Percentiles rank a stretch among this genome's conserved stretches.
These are phyloP conservation scores for Annona cherimola DNA, from an alignment of 164 flowering plant species.

Conservation along the genomic window DNA sequence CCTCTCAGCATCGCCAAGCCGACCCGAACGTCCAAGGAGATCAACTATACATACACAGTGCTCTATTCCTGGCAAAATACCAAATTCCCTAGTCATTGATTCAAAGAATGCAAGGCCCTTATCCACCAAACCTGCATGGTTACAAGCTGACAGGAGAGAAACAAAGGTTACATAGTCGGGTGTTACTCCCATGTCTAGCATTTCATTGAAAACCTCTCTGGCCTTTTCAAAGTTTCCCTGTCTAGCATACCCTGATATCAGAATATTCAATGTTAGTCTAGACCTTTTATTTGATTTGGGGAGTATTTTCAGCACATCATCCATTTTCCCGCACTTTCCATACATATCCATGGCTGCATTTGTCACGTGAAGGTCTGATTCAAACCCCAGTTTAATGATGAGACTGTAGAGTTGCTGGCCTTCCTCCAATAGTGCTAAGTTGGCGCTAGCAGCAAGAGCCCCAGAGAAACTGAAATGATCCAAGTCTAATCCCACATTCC, in stretches of 20 bases:
- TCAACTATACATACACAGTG: slow-evolving; percentile 80
- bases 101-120: slow-evolving; percentile 61
- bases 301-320: slow-evolving; percentile 42
- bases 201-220: slow-evolving; percentile 54
- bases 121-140: slow-evolving; percentile 76
- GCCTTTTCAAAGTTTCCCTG: slow-evolving; percentile 64
- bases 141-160: slow-evolving; percentile 79
- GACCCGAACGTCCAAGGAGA: slow-evolving; percentile 84
- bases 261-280: slow-evolving; percentile 62
- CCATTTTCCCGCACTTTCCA: slow-evolving; percentile 70
- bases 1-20: slow-evolving; percentile 60
- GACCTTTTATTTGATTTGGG: slow-evolving; percentile 40
- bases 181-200: slow-evolving; percentile 43
- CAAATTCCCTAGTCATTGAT: slow-evolving; percentile 50
- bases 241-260: slow-evolving; percentile 70
- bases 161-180: slow-evolving; percentile 81
- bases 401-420: slow-evolving; percentile 65
- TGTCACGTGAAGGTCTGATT: slow-evolving; percentile 40
- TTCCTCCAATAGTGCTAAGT: slow-evolving; percentile 55
- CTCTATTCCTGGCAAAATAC: slow-evolving; percentile 50
- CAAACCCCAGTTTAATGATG: slow-evolving; percentile 55
- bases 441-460: slow-evolving; percentile 56
- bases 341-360: slow-evolving; percentile 82
- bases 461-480: slow-evolving; percentile 74
- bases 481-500: slow-evolving; percentile 33